Base-by-base conservation (phyloP, 1,139 yeast genomes). In the Geotrichum aggregatum region DNA sequence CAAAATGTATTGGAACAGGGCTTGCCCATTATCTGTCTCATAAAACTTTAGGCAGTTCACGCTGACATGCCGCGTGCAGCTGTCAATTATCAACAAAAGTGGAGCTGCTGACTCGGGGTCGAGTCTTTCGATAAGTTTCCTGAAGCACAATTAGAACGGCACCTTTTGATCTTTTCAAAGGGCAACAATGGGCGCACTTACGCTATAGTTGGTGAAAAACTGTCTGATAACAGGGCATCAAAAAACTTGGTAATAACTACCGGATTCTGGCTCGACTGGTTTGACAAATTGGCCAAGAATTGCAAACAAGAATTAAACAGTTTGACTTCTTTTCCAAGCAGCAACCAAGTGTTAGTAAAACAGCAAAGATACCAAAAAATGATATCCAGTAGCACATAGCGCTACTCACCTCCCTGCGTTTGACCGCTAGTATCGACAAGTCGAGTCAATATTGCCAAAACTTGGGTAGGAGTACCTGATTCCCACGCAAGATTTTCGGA, bases 271-370 rank as follows among this genome's bases (percentile, higher is more conserved):
- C 44, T 44, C 3, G 43, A 42, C 46, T 54, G 50, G 24, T 38
- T 48, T 10, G 56, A 40, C 46, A 56, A 42, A 38, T 63, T 63
- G 21, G 64, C 59, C 18, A 58, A 40, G 34, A 60, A 56, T 48
- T 60, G 63, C 24, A 56, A 43, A 13, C 54, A 22, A 1, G 60
- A 47, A 8, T 36, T 43, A 30, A 58, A 22, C 0, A 59, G 42
- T 36, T 59, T 60, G 35, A 21, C 26, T 13, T 11, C 48, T 44
- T n/a, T 24, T 22, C 8, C 28, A 8, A n/a, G 28, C 28, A 5
- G 8, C 8, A 5, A 24, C 7, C 5, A 24, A 13, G n/a, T 7
- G 22, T 3, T 24, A 10, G 11, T n/a, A 44, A 44, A 33, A 33
- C 10, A 44, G n/a, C n/a, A n/a, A n/a, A n/a, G n/a, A n/a, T n/a